These are phyloP conservation scores for Sphaerosporella brunnea DNA, from an alignment of 495 filamentous ascomycete genomes.

Conservation along the genomic window DNA sequence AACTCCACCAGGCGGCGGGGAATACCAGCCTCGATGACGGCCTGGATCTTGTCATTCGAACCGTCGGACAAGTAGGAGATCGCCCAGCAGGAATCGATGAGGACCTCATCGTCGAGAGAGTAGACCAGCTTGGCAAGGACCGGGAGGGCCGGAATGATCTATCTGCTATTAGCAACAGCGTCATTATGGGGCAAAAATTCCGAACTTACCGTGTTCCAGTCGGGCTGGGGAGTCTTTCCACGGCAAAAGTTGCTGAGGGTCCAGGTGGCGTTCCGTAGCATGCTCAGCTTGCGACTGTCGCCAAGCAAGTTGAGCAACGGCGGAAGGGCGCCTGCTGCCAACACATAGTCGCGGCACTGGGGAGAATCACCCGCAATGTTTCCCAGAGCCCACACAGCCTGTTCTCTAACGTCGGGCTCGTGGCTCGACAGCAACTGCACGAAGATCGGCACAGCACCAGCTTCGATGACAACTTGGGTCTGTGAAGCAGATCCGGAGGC, in stretches of 20 bases:
- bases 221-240: constrained; percentile 96
- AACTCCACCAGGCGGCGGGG: constrained; percentile 93
- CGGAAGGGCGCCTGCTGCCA: constrained; percentile 73
- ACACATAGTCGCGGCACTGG: constrained; percentile 85
- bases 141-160: constrained; percentile 93
- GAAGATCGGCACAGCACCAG: constrained; percentile 95
- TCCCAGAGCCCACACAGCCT: constrained; percentile 96
- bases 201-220: constrained; percentile 77
- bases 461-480: constrained; percentile 97
- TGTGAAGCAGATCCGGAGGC: constrained; percentile 92
- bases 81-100: constrained; percentile 99
- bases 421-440: constrained; percentile 88
- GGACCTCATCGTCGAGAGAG: constrained; percentile 92
- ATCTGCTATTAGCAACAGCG: no score
- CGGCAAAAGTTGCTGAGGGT: constrained; percentile 99
- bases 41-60: constrained; percentile 98
- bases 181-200: constrained; percentile 21
- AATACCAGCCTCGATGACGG: constrained; percentile 95
- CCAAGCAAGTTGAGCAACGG: constrained; percentile 77
- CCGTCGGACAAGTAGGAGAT: constrained; percentile 99
- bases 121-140: constrained; percentile 95
- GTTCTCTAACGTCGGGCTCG: constrained; percentile 95
- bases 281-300: constrained; percentile 96
- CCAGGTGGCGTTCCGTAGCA: constrained; percentile 98
- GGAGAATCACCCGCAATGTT: constrained; percentile 99